Conservation (phyloP, 257 asterid genomes). For the Petrea volubilis region DNA sequence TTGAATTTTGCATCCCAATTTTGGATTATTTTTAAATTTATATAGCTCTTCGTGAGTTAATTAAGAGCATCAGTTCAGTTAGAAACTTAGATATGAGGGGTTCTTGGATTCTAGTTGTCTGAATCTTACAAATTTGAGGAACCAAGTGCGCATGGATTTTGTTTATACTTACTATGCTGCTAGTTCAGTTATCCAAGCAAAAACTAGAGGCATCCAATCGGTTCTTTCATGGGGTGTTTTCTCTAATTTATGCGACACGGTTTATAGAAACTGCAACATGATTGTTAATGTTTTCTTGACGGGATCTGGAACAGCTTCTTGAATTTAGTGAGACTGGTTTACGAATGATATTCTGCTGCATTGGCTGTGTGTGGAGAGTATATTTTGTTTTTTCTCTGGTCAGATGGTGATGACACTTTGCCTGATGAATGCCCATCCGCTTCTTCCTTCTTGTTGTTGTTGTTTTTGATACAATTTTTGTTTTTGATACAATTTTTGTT, state of each 20-base stretch:
- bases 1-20: neutral
- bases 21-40: neutral
- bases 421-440: too few relatives aligned
- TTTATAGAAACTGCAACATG: conserved; percentile 1
- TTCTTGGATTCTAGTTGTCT: neutral
- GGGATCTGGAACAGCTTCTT: neutral
- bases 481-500: too few relatives aligned
- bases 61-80: neutral
- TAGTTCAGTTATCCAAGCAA: too few relatives aligned
- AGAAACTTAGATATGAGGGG: conserved; percentile 4
- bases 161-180: neutral
- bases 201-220: too few relatives aligned
- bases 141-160: neutral
- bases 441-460: too few relatives aligned
- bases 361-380: neutral
- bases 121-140: neutral
- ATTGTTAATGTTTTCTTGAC: neutral
- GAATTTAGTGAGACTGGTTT: neutral
- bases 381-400: too few relatives aligned
- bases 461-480: too few relatives aligned
- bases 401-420: too few relatives aligned
- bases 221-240: too few relatives aligned
- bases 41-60: neutral
- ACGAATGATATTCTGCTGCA: neutral
- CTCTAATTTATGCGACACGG: too few relatives aligned